These are phyloP conservation scores for Spiraea crenata DNA, from an alignment of 331 rosid species.

Conservation along the genomic window DNA sequence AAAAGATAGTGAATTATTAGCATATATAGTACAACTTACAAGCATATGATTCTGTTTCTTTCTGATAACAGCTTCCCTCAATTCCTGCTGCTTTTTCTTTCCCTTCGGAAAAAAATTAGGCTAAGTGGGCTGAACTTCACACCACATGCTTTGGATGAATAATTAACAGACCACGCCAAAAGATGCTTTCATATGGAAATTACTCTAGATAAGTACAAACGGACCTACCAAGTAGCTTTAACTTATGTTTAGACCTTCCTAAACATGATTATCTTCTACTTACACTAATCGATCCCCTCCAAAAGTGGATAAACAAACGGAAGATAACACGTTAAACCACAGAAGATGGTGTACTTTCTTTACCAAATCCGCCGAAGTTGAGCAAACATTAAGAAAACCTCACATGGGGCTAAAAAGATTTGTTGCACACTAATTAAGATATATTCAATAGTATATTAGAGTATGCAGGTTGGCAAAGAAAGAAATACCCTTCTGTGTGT, in stretches of 20 bases:
- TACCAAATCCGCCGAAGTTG: neutral
- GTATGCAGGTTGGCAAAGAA: neutral
- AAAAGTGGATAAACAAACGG: neutral
- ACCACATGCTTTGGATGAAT: neutral
- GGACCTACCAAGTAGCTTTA: neutral
- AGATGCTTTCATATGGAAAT: constrained; percentile 20
- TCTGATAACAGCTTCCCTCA: neutral
- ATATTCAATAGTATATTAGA: neutral
- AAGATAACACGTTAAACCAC: constrained; percentile 4
- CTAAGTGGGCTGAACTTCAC: too few species aligned
- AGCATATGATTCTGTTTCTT: neutral
- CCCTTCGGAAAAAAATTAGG: neutral
- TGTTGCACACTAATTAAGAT: neutral
- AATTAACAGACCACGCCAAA: neutral
- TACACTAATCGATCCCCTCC: neutral
- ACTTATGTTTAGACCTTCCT: neutral
- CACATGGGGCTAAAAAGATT: constrained; percentile 1
- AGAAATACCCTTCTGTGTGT: neutral
- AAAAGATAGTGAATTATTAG: neutral
- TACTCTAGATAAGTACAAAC: constrained; percentile 9
- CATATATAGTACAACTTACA: neutral
- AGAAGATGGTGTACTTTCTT: neutral
- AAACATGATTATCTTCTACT: neutral
- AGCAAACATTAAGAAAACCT: neutral
- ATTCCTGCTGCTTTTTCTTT: neutral